These are phyloP conservation scores for Rhododendron kiyosumense DNA, from an alignment of 148 eudicot species.

Conservation along the genomic window DNA sequence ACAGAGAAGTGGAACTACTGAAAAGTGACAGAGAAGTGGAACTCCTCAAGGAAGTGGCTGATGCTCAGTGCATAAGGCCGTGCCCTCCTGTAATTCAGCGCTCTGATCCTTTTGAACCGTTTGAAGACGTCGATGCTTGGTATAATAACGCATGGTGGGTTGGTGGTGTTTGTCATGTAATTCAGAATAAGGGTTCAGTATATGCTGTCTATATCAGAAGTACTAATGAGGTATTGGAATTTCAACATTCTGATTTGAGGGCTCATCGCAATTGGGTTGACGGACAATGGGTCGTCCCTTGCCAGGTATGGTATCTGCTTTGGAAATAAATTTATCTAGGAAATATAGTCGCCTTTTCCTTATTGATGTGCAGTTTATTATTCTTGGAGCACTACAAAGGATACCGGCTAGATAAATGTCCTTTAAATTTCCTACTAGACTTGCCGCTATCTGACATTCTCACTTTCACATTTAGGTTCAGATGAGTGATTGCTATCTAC, in stretches of 20 bases:
- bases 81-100: conserved; percentile 25
- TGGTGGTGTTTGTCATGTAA: conserved; percentile 23
- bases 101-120: conserved; percentile 17
- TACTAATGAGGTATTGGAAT: conserved; percentile 25
- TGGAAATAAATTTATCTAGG: background rate
- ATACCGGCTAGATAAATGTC: background rate
- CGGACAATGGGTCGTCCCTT: conserved; percentile 25
- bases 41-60: conserved; percentile 28
- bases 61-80: conserved; percentile 34
- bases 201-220: conserved; percentile 22
- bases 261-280: conserved; percentile 32
- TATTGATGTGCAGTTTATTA: background rate
- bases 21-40: conserved; percentile 12
- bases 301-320: conserved; percentile 7
- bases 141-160: conserved; percentile 33
- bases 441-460: background rate
- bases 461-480: background rate
- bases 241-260: conserved; percentile 38
- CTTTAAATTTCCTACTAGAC: background rate
- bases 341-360: background rate
- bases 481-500: background rate
- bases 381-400: background rate
- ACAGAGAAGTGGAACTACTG: too few species aligned
- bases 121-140: conserved; percentile 45
- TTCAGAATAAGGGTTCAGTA: conserved; percentile 17